Evolutionary conservation across 768 basidiomycete genomes (phyloP).

Genomic region (Kwoniella botswanensis): DNA sequence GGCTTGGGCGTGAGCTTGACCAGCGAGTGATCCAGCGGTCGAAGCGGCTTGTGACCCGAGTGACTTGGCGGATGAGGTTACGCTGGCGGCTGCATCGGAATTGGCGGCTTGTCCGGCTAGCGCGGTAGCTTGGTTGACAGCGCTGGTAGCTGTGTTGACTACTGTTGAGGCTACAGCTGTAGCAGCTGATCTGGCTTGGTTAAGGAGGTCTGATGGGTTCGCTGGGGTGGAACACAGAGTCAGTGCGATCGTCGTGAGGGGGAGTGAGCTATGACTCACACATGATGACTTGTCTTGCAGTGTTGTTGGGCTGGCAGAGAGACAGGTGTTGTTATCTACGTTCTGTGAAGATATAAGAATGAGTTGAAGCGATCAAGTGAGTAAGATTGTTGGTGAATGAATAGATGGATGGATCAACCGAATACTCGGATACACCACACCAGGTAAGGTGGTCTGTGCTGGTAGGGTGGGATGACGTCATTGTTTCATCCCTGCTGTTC

Average conservation of each 20-base stretch:
- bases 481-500: not conserved
- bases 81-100: conserved; percentile 39
- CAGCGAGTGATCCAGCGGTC: conserved; percentile 40
- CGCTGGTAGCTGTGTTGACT: conserved; percentile 38
- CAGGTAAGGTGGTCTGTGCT: not conserved
- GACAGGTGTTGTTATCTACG: not conserved
- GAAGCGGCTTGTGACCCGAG: conserved; percentile 37
- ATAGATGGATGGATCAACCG: not conserved
- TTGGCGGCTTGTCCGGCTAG: conserved; percentile 49
- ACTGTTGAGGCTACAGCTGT: conserved; percentile 33
- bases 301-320: not conserved
- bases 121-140: conserved; percentile 37
- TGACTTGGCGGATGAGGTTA: conserved; percentile 37
- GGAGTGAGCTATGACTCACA: not conserved
- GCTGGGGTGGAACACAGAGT: not conserved
- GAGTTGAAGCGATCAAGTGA: not conserved
- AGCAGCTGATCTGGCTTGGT: conserved; percentile 53
- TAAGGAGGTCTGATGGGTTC: conserved; percentile 46
- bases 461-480: not conserved
- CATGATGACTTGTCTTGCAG: not conserved
- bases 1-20: conserved; percentile 52
- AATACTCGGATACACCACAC: not conserved
- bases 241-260: not conserved
- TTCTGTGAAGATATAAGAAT: not conserved
- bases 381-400: too few species aligned